phyloP scores from a whole-genome alignment of 371 early-diverging fungal genomes.

The Mucor sp. region DNA sequence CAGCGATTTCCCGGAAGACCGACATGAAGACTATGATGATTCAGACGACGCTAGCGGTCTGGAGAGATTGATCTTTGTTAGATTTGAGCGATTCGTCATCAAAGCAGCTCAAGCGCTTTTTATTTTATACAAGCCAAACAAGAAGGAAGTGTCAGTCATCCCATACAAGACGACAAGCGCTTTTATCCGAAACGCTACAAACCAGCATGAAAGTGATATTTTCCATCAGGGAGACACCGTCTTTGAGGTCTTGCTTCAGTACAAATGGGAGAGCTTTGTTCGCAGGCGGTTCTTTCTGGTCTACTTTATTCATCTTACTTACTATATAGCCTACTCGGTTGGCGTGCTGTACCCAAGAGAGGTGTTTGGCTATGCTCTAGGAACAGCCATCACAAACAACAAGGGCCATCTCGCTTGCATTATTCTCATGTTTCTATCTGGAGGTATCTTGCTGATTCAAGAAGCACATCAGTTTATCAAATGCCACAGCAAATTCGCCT shows the following conservation, averaged over 20 bases:
- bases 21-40: background rate
- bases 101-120: too few relatives aligned
- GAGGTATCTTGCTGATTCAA: background rate
- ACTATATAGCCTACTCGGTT: conserved; percentile 5
- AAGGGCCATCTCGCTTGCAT: conserved; percentile 1
- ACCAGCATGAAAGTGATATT: conserved; percentile 5
- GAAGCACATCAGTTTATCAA: conserved; percentile 4
- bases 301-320: background rate
- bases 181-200: background rate
- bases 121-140: background rate
- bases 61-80: background rate
- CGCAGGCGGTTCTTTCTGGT: background rate
- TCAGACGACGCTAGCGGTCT: background rate
- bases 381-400: background rate
- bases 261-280: conserved; percentile 16
- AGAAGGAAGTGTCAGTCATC: background rate
- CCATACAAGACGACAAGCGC: background rate
- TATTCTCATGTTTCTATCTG: conserved; percentile 6
- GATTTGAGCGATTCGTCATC: background rate
- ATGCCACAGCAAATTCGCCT: background rate
- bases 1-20: conserved; percentile 4
- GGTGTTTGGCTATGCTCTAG: background rate
- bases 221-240: conserved; percentile 19
- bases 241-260: conserved; percentile 9
- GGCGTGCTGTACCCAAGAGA: conserved; percentile 8